These are phyloP conservation scores for Aspergillus fijiensis DNA, from an alignment of 2,329 filamentous ascomycete species.

Conservation along the genomic window DNA sequence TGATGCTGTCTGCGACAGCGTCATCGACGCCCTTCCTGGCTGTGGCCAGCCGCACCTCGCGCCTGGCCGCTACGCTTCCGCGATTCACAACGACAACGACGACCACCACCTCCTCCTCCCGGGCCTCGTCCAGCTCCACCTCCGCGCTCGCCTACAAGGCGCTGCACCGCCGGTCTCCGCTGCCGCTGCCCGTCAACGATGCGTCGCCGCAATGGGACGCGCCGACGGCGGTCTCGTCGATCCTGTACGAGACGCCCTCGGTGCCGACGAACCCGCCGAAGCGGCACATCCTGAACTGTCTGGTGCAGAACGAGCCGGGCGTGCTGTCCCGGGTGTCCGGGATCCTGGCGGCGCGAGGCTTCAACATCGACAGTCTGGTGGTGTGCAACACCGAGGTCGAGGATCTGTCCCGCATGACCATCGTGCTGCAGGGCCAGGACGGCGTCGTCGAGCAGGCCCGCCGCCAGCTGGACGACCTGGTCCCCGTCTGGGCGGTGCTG, in stretches of 20 bases:
- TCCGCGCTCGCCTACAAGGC: constrained; percentile 97
- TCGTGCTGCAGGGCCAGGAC: constrained; percentile 93
- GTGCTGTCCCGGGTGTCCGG: constrained; percentile 95
- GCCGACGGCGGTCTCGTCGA: constrained; percentile 93
- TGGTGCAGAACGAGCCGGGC: constrained; percentile 98
- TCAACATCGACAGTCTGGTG: constrained; percentile 98
- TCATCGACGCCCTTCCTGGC: constrained; percentile 31
- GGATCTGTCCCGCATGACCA: constrained; percentile 97
- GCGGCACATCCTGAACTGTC: constrained; percentile 94
- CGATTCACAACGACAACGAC: constrained; percentile 23
- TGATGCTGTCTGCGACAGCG: constrained; percentile 34
- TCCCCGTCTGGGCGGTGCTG: constrained; percentile 96
- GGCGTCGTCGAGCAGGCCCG: constrained; percentile 96
- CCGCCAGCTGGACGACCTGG: constrained; percentile 90
- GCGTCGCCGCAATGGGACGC: constrained; percentile 79
- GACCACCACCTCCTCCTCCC: constrained; percentile 13
- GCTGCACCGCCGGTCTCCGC: constrained; percentile 83
- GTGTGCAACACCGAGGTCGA: constrained; percentile 98
- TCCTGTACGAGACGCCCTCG: constrained; percentile 95
- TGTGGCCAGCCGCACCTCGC: constrained; percentile 28
- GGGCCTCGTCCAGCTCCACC: constrained; percentile 63
- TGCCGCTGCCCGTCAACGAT: constrained; percentile 74
- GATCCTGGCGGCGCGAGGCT: constrained; percentile 90
- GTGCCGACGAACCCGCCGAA: constrained; percentile 82
- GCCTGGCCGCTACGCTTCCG: constrained; percentile 27